Percentiles rank a stretch among this genome's conserved stretches.
Evolutionary conservation across 2,329 filamentous ascomycete species (phyloP).

Genomic region (Herpotrichia juniperi): DNA sequence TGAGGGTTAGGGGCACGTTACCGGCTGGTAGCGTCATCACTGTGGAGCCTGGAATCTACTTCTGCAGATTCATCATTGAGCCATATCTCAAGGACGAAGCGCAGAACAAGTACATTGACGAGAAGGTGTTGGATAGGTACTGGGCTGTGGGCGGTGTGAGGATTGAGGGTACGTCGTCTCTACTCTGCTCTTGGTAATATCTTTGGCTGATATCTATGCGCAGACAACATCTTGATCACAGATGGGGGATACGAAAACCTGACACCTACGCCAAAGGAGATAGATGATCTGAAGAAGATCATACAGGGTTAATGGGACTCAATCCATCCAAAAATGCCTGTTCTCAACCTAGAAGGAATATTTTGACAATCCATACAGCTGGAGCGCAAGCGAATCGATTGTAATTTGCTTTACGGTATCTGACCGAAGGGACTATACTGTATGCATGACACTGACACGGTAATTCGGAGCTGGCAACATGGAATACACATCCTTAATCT

Average conservation of each 20-base stretch:
- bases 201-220: neutral
- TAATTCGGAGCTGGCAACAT: too few species aligned
- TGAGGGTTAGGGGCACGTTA: conserved; percentile 77
- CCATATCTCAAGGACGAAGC: conserved; percentile 67
- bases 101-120: conserved; percentile 70
- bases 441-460: too few species aligned
- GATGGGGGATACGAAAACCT: conserved; percentile 81
- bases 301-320: conserved; percentile 43
- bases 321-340: too few species aligned
- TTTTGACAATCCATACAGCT: too few species aligned
- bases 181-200: neutral
- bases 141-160: conserved; percentile 86
- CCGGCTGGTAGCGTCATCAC: conserved; percentile 86
- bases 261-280: conserved; percentile 77
- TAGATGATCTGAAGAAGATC: conserved; percentile 69
- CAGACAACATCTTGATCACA: conserved; percentile 82
- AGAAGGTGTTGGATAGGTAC: conserved; percentile 68
- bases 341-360: too few species aligned
- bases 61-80: conserved; percentile 75
- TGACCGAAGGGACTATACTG: too few species aligned
- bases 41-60: conserved; percentile 90
- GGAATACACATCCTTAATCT: too few species aligned
- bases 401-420: too few species aligned
- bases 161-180: conserved; percentile 66
- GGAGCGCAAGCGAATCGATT: too few species aligned